Percentiles rank a stretch among this genome's conserved stretches.
Conservation (phyloP, 208 protist genomes). For the Crithidia acanthocephali region DNA sequence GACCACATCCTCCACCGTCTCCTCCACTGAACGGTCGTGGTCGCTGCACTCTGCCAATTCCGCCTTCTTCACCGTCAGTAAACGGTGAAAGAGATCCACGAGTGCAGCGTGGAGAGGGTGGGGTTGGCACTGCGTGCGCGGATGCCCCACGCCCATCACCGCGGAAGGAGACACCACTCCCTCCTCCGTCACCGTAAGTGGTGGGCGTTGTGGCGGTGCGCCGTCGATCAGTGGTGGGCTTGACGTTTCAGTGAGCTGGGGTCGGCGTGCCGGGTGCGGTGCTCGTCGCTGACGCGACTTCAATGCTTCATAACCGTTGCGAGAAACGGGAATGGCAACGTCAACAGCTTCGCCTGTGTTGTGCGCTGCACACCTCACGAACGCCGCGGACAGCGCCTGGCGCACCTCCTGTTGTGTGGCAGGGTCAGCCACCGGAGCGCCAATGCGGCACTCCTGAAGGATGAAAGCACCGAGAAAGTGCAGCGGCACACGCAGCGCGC, state of each 20-base stretch:
- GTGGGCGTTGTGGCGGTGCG: no score
- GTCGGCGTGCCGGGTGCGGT: no score
- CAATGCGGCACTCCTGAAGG: constrained; percentile 25
- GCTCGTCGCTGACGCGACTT: no score
- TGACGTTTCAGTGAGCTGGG: no score
- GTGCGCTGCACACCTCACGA: neutral
- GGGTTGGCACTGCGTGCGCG: no score
- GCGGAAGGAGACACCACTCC: neutral
- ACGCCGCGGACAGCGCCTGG: neutral
- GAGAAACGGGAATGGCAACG: no score
- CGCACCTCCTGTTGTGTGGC: neutral
- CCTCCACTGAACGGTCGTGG: neutral
- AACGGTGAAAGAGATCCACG: neutral
- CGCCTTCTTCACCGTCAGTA: constrained; percentile 6
- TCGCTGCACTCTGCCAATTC: neutral
- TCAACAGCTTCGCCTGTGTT: neutral
- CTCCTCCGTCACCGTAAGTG: neutral
- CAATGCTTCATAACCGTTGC: no score
- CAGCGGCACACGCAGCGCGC: constrained; percentile 18
- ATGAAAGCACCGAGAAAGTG: constrained; percentile 28
- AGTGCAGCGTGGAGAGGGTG: constrained; percentile 12
- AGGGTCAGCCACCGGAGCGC: neutral
- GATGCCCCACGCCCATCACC: no score
- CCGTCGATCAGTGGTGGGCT: no score
- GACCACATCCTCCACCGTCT: constrained; percentile 15